A percentile compares a stretch with the other conserved stretches of the same genome.
Conservation (phyloP, 345 rosid genomes). For the Nephelium lappaceum region DNA sequence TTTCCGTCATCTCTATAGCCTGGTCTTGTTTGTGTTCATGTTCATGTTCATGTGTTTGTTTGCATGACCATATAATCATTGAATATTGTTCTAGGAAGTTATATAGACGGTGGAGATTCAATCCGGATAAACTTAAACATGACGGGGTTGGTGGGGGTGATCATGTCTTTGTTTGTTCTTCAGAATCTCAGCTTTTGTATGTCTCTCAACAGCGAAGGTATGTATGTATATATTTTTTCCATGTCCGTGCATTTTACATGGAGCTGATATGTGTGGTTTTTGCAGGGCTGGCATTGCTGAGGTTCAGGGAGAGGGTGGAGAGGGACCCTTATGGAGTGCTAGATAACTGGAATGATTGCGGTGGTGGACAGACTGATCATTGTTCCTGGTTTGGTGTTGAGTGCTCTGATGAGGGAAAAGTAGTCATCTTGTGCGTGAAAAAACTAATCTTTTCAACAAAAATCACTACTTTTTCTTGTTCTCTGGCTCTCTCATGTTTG, state of each 20-base stretch:
- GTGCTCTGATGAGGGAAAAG: slow-evolving; percentile 66
- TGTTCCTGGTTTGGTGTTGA: slow-evolving; percentile 87
- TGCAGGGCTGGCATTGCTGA: slow-evolving; percentile 67
- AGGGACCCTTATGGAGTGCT: slow-evolving; percentile 74
- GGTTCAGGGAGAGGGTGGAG: slow-evolving; percentile 60
- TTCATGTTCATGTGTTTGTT: neutral
- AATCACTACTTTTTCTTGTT: neutral
- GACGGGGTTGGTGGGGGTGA: slow-evolving; percentile 21
- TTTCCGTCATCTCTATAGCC: too few relatives aligned
- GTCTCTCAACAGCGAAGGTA: slow-evolving; percentile 55
- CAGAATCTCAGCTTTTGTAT: slow-evolving; percentile 31
- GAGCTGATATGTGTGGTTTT: neutral
- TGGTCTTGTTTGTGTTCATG: neutral
- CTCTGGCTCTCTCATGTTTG: neutral
- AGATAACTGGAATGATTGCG: slow-evolving; percentile 55
- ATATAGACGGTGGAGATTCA: slow-evolving; percentile 26
- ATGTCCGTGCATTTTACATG: slow-evolving; percentile 3
- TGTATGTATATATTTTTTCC: neutral
- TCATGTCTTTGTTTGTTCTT: slow-evolving; percentile 25
- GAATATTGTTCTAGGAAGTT: slow-evolving; percentile 18
- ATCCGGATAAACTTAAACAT: slow-evolving; percentile 19
- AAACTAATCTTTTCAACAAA: too few relatives aligned
- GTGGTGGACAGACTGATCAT: slow-evolving; percentile 45
- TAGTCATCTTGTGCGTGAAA: slow-evolving; percentile 64
- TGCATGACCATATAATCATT: neutral